A percentile compares a stretch with the other conserved stretches of the same genome.
Conservation (phyloP, 768 basidiomycete genomes). For the Suillus bovinus region DNA sequence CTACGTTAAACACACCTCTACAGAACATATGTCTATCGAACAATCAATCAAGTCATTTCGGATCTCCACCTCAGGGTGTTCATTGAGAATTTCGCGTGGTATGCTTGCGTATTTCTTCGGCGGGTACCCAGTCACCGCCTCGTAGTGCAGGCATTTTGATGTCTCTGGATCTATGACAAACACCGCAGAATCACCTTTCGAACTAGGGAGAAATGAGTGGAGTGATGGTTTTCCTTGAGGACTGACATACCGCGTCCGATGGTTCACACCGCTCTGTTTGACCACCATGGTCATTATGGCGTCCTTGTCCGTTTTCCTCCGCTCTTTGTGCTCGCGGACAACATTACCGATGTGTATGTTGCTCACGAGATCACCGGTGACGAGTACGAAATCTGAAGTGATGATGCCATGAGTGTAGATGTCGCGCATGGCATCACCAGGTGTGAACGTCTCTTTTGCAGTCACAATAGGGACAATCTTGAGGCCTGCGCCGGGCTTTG, state of each 20-base stretch:
- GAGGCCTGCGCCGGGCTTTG: constrained; percentile 72
- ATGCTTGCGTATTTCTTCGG: constrained; percentile 58
- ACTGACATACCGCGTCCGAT: constrained; percentile 66
- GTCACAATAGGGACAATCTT: constrained; percentile 86
- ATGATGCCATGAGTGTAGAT: constrained; percentile 91
- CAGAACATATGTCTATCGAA: constrained; percentile 90
- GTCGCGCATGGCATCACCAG: constrained; percentile 91
- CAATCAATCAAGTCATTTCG: constrained; percentile 88
- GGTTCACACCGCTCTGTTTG: constrained; percentile 70
- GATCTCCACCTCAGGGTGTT: constrained; percentile 81
- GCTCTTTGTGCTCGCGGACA: constrained; percentile 84
- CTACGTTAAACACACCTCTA: constrained; percentile 60
- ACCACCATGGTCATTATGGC: constrained; percentile 97
- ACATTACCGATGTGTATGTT: constrained; percentile 90
- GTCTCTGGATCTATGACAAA: constrained; percentile 78
- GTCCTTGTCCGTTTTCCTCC: constrained; percentile 85
- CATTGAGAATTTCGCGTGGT: constrained; percentile 74
- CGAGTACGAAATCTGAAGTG: constrained; percentile 88
- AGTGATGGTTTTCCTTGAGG: neutral
- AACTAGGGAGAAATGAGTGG: constrained; percentile 39
- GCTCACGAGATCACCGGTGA: constrained; percentile 90
- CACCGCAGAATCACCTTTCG: constrained; percentile 71
- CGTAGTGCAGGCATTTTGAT: constrained; percentile 83
- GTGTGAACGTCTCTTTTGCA: constrained; percentile 83
- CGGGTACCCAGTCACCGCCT: constrained; percentile 72